Evolutionary conservation across 306 rosid genomes (phyloP).

Genomic region (Rubus parviflorus): DNA sequence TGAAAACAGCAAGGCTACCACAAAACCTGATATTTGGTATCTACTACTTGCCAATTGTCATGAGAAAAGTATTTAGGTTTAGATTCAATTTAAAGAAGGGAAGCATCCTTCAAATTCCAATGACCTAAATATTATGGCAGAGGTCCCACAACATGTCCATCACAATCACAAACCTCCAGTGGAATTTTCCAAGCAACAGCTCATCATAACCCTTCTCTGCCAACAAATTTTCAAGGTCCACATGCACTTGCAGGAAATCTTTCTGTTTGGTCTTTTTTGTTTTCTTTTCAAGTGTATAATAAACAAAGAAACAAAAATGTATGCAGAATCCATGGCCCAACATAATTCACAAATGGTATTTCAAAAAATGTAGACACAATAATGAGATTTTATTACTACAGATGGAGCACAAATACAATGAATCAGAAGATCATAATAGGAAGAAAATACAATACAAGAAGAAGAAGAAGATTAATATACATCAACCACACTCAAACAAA

Average conservation of each 20-base stretch:
- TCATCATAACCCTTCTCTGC: conserved; percentile 16
- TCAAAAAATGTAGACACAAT: neutral
- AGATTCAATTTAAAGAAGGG: neutral
- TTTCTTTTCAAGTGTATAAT: neutral
- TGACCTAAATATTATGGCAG: conserved; percentile 1
- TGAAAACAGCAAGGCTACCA: neutral
- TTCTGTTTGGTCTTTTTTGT: neutral
- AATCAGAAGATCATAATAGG: neutral
- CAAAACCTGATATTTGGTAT: neutral
- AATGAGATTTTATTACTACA: conserved; percentile 29
- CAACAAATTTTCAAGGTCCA: conserved; percentile 2
- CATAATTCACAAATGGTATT: neutral
- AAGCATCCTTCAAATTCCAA: neutral
- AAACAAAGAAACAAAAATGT: neutral
- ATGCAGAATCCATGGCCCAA: neutral
- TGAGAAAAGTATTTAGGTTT: neutral
- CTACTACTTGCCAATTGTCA: neutral
- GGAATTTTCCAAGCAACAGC: conserved; percentile 25
- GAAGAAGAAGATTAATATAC: conserved; percentile 16
- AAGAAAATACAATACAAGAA: conserved; percentile 18
- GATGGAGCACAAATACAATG: conserved; percentile 33
- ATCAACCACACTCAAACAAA: conserved; percentile 27
- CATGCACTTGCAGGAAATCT: neutral
- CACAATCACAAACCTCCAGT: conserved; percentile 21
- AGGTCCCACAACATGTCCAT: conserved; percentile 27